Percentiles rank a stretch among this genome's conserved stretches.
These are phyloP conservation scores for Penicillium egyptiacum DNA, from an alignment of 495 filamentous ascomycete species.

Conservation along the genomic window DNA sequence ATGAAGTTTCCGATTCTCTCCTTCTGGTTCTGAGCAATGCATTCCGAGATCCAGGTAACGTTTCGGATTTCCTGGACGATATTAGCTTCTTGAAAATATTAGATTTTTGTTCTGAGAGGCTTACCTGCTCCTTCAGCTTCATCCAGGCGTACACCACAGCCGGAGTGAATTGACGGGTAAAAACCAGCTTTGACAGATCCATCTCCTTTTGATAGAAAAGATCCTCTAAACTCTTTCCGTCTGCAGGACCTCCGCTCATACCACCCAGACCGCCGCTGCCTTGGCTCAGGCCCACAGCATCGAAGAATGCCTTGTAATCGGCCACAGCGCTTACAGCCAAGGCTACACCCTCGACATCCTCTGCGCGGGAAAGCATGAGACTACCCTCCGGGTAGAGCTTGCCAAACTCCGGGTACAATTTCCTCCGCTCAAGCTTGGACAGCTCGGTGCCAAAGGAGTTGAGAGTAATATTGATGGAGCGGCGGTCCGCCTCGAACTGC, in stretches of 20 bases:
- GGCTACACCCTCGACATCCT: conserved; percentile 90
- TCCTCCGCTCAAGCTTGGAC: conserved; percentile 88
- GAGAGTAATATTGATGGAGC: conserved; percentile 98
- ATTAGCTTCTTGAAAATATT: conserved; percentile 24
- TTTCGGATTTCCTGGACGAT: conserved; percentile 89
- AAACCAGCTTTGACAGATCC: conserved; percentile 92
- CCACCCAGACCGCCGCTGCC: conserved; percentile 73
- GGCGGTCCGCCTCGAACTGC: conserved; percentile 92
- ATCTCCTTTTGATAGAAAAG: conserved; percentile 99
- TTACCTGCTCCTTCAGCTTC: conserved; percentile 93
- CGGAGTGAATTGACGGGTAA: conserved; percentile 94
- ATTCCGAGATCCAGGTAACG: conserved; percentile 99
- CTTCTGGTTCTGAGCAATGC: conserved; percentile 99
- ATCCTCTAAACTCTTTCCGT: conserved; percentile 91
- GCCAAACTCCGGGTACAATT: conserved; percentile 92
- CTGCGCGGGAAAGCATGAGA: conserved; percentile 89
- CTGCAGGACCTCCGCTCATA: conserved; percentile 74
- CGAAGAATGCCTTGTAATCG: conserved; percentile 94
- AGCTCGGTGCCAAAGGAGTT: conserved; percentile 99
- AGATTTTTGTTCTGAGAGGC: conserved; percentile 22
- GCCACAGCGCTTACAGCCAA: conserved; percentile 86
- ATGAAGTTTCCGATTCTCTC: conserved; percentile 98
- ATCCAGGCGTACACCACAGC: conserved; percentile 98
- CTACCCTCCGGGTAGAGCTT: conserved; percentile 90
- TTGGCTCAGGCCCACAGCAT: conserved; percentile 81